phyloP scores from a whole-genome alignment of 2,329 filamentous ascomycete genomes.

The Cladosporium sp. region DNA sequence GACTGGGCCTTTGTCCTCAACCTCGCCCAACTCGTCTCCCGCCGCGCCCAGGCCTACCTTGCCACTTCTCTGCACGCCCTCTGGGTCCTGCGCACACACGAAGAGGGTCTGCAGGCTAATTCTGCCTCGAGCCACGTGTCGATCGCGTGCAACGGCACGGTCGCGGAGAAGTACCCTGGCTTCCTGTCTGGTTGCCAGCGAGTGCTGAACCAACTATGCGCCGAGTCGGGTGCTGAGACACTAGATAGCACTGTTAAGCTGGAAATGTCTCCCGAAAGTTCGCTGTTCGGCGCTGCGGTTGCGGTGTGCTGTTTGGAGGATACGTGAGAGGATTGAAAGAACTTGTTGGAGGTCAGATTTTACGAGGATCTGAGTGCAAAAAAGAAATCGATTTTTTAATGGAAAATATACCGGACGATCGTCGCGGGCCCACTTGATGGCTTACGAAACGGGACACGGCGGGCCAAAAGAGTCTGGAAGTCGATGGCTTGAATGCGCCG shows the following conservation, averaged over 20 bases:
- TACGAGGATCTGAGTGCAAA: background rate
- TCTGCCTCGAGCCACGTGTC: conserved; percentile 40
- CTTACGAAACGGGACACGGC: background rate
- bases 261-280: conserved; percentile 71
- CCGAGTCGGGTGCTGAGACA: conserved; percentile 41
- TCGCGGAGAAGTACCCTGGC: conserved; percentile 74
- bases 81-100: conserved; percentile 53
- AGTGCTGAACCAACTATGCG: conserved; percentile 61
- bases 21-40: conserved; percentile 55
- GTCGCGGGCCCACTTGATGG: background rate
- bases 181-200: conserved; percentile 64
- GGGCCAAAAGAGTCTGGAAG: background rate
- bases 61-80: conserved; percentile 63
- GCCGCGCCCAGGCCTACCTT: conserved; percentile 62
- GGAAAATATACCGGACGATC: background rate
- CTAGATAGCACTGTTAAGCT: conserved; percentile 53
- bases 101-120: conserved; percentile 44
- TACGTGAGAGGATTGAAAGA: background rate
- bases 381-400: background rate
- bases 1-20: conserved; percentile 58
- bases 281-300: conserved; percentile 72
- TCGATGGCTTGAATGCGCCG: background rate
- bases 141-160: conserved; percentile 76
- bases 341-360: background rate
- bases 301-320: conserved; percentile 45